phyloP scores from a whole-genome alignment of 202 grass and related monocot species.

The Setaria viridis region DNA sequence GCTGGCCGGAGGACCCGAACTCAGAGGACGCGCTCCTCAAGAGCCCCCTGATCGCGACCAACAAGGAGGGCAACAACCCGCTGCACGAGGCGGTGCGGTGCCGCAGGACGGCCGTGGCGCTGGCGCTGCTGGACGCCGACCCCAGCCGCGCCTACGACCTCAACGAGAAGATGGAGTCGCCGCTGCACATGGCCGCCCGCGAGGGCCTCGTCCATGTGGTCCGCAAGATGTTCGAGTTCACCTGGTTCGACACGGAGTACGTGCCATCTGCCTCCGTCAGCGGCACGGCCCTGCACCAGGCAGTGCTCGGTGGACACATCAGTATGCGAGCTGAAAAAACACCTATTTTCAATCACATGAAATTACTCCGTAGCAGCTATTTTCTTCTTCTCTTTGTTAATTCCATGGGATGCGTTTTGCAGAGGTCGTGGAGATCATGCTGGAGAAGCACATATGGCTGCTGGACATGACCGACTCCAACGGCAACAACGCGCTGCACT shows the following conservation, averaged over 20 bases:
- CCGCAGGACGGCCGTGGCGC: constrained; percentile 33
- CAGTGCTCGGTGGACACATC: background rate
- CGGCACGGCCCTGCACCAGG: constrained; percentile 57
- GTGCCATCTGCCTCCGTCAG: too few species aligned
- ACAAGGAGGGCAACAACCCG: constrained; percentile 48
- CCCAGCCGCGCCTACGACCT: constrained; percentile 28
- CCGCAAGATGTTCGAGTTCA: too few species aligned
- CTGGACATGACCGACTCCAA: background rate
- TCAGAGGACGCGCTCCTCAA: background rate
- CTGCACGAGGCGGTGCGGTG: constrained; percentile 65
- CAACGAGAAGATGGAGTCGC: background rate
- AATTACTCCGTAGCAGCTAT: too few species aligned
- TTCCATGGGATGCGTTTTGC: background rate
- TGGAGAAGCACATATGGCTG: background rate
- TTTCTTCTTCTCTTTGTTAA: too few species aligned
- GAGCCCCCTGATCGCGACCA: background rate
- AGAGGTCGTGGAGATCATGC: constrained; percentile 27
- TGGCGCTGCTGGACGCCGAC: constrained; percentile 51
- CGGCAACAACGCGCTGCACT: constrained; percentile 60
- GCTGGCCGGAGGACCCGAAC: background rate
- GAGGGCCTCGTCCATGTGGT: too few species aligned
- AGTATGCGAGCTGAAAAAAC: too few species aligned
- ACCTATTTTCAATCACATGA: too few species aligned
- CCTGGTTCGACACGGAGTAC: too few species aligned
- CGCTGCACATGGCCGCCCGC: too few species aligned